Percentiles rank a stretch among this genome's conserved stretches.
These are phyloP conservation scores for Escallonia herrerae DNA, from an alignment of 129 eudicot species.

Conservation along the genomic window DNA sequence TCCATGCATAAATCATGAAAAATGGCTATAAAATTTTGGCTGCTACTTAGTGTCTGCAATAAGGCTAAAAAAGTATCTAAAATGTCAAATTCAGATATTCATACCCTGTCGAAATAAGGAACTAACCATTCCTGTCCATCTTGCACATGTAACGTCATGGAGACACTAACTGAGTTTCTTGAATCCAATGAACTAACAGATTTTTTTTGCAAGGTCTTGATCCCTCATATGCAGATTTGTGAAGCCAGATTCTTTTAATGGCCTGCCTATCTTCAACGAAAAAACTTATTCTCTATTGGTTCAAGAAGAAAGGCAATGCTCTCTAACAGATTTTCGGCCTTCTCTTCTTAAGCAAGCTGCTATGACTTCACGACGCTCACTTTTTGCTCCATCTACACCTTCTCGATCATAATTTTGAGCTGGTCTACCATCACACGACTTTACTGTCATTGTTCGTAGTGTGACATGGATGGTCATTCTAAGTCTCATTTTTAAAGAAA, in stretches of 20 bases:
- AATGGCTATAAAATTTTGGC: no score
- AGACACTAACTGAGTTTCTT: no score
- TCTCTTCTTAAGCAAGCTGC: background rate
- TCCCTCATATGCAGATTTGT: background rate
- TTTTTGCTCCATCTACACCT: background rate
- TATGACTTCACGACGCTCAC: no score
- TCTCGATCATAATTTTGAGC: background rate
- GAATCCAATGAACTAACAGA: background rate
- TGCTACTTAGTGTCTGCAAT: no score
- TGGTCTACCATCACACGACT: no score
- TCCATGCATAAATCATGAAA: no score
- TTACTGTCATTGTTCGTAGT: background rate
- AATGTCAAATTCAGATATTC: no score
- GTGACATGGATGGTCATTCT: background rate
- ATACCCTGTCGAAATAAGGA: no score
- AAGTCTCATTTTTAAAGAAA: background rate
- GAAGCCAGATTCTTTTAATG: background rate
- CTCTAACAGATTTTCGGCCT: background rate
- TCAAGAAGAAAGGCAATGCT: background rate
- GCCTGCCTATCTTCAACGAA: background rate
- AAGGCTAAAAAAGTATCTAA: no score
- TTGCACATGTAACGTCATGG: no score
- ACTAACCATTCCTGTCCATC: no score
- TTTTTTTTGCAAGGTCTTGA: background rate
- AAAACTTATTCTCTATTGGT: background rate